A percentile compares a stretch with the other conserved stretches of the same genome.
Conservation (phyloP, 805 yeast genomes). For the Saturnispora halmiae region DNA sequence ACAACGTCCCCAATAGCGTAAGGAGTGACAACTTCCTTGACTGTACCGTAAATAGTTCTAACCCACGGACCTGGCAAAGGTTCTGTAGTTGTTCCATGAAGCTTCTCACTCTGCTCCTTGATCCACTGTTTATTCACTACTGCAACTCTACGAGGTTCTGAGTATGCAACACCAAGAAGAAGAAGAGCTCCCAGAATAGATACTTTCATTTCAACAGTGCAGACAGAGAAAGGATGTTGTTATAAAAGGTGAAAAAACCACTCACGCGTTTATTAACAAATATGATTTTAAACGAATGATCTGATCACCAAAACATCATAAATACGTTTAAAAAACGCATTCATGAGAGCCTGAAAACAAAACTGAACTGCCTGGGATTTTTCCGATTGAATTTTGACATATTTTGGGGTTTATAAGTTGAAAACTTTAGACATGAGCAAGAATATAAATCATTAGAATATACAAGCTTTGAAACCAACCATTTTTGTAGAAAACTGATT, state of each 20-base stretch:
- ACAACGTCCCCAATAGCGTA: constrained; percentile 58
- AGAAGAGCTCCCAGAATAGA: not conserved
- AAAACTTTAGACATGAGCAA: too few species aligned
- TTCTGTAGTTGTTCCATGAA: constrained; percentile 12
- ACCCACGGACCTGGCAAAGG: constrained; percentile 53
- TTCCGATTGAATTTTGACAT: too few species aligned
- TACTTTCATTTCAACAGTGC: constrained; percentile 1
- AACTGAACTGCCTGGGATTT: too few species aligned
- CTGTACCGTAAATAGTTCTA: constrained; percentile 53
- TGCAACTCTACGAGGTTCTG: constrained; percentile 17
- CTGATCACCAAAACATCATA: too few species aligned
- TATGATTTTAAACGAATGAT: too few species aligned
- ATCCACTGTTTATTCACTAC: constrained; percentile 22
- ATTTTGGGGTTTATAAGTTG: too few species aligned
- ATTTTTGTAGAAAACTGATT: too few species aligned
- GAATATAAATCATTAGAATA: too few species aligned
- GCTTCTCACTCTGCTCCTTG: constrained; percentile 16
- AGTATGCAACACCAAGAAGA: not conserved
- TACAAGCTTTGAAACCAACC: too few species aligned
- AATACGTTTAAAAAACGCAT: too few species aligned
- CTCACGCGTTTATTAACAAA: too few species aligned
- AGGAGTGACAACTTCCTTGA: constrained; percentile 53
- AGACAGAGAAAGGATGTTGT: not conserved
- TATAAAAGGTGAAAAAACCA: not conserved
- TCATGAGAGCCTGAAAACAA: too few species aligned